Conservation (phyloP, 805 yeast genomes). For the Saccharomycopsis schoenii region DNA sequence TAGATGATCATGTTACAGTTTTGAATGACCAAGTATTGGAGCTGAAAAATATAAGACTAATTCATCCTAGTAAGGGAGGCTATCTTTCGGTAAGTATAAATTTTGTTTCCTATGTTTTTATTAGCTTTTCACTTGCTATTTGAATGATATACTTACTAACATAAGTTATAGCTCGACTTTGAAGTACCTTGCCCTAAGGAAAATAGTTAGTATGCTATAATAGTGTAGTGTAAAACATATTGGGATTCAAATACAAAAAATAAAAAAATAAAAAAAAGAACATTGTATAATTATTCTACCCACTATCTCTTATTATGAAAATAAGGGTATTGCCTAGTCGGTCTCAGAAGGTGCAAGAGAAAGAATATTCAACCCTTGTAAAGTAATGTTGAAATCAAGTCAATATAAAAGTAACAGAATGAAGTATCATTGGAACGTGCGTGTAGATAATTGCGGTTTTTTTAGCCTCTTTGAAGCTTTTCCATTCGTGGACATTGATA, state of each 20-base stretch:
- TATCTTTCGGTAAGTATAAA: conserved; percentile 37
- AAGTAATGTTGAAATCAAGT: background rate
- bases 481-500: no score
- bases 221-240: no score
- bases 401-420: background rate
- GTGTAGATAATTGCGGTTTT: background rate
- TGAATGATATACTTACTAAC: conserved; percentile 18
- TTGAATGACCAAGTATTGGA: conserved; percentile 24
- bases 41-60: conserved; percentile 28
- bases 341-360: no score
- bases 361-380: background rate
- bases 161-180: conserved; percentile 33
- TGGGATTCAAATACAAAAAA: background rate
- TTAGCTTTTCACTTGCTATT: conserved; percentile 6
- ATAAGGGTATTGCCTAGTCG: no score
- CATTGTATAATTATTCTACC: background rate
- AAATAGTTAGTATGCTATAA: no score
- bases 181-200: conserved; percentile 30
- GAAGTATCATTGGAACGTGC: background rate
- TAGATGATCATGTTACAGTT: conserved; percentile 35
- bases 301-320: no score
- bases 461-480: background rate
- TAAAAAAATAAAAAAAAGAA: background rate
- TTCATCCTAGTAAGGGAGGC: conserved; percentile 44
- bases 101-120: background rate